Evolutionary conservation across 1,284 basidiomycete genomes (phyloP).

Genomic region (Trichosporon faecale): DNA sequence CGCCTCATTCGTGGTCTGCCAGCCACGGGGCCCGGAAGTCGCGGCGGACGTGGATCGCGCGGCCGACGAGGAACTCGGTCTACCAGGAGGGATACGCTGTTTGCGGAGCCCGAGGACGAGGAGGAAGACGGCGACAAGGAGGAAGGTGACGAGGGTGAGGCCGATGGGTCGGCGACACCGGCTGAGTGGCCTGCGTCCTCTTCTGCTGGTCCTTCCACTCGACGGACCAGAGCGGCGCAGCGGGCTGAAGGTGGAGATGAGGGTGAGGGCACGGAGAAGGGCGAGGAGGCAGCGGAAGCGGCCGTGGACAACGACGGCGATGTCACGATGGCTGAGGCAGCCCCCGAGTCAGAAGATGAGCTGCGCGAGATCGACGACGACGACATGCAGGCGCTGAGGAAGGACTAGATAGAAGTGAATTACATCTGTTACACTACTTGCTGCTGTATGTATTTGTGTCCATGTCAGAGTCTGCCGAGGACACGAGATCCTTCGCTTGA

Average conservation of each 20-base stretch:
- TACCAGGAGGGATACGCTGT: neutral
- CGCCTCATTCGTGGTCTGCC: slow-evolving; percentile 24
- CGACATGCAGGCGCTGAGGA: neutral
- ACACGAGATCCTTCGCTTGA: neutral
- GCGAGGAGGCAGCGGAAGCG: neutral
- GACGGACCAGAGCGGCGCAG: too few species aligned
- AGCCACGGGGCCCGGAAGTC: slow-evolving; percentile 18
- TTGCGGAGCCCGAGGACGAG: neutral
- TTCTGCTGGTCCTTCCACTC: neutral
- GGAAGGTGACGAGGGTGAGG: neutral
- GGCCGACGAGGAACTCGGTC: neutral
- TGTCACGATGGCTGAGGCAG: neutral
- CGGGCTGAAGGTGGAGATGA: neutral
- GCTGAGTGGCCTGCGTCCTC: neutral
- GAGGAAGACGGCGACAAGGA: neutral
- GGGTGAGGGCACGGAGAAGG: neutral
- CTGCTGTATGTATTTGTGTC: neutral
- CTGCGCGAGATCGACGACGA: slow-evolving; percentile 14
- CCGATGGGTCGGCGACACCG: neutral
- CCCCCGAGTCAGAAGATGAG: slow-evolving; percentile 12
- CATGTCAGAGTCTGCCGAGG: neutral
- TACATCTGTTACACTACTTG: slow-evolving; percentile 5
- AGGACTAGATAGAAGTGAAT: neutral
- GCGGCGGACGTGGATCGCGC: slow-evolving; percentile 17
- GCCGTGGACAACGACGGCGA: neutral